These are phyloP conservation scores for Salvia miltiorrhiza DNA, from an alignment of 257 asterid species.

Conservation along the genomic window DNA sequence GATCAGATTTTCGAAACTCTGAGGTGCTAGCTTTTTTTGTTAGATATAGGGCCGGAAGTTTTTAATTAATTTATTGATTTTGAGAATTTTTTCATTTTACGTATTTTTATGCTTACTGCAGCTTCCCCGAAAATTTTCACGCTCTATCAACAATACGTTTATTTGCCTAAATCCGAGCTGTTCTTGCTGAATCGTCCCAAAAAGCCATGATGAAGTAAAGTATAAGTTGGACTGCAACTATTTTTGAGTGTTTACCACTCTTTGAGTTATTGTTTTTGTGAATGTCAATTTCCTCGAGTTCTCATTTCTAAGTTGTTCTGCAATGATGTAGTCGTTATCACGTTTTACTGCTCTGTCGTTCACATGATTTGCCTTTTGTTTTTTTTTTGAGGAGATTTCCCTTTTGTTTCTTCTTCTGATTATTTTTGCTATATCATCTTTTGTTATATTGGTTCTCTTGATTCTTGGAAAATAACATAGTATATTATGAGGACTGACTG, in stretches of 20 bases:
- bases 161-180: neutral
- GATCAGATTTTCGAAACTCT: conserved; percentile 10
- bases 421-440: neutral
- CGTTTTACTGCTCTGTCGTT: neutral
- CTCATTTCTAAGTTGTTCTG: neutral
- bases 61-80: neutral
- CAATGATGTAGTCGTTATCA: neutral
- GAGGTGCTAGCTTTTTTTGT: conserved; percentile 7
- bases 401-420: neutral
- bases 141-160: neutral
- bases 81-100: neutral
- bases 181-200: neutral
- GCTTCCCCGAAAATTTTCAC: neutral
- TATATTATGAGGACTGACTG: neutral
- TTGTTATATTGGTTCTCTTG: neutral
- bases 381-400: neutral
- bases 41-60: neutral
- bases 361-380: neutral
- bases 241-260: neutral
- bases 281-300: neutral
- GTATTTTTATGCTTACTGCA: neutral
- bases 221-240: neutral
- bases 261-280: neutral
- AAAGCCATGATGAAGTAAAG: neutral
- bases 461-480: neutral